Evolutionary conservation across 2,329 filamentous ascomycete species (phyloP).

Genomic region (Amylocarpus encephaloides): DNA sequence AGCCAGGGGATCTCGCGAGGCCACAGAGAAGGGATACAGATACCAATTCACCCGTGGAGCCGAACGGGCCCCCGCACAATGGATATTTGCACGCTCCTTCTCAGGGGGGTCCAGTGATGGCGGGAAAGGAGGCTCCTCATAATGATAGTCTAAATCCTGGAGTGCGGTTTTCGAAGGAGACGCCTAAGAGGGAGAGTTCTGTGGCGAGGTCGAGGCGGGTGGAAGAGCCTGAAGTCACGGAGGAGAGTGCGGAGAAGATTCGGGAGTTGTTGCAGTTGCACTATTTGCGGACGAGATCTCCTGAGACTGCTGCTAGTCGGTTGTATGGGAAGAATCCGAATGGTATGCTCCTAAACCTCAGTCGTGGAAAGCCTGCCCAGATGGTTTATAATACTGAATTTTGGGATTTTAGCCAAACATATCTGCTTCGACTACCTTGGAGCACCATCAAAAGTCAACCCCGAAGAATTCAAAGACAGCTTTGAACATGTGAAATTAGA

Average conservation of each 20-base stretch:
- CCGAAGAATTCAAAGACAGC: constrained; percentile 10
- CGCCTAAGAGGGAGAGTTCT: background rate
- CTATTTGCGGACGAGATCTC: constrained; percentile 21
- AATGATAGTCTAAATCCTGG: background rate
- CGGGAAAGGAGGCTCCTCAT: too few relatives aligned
- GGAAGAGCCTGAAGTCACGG: constrained; percentile 7
- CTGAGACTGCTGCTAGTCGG: constrained; percentile 23
- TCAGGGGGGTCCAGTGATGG: too few relatives aligned
- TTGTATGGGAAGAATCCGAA: constrained; percentile 21
- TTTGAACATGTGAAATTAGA: constrained; percentile 19
- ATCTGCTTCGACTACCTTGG: constrained; percentile 26
- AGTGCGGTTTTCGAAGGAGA: background rate
- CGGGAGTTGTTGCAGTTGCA: constrained; percentile 21
- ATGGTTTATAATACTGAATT: too few relatives aligned
- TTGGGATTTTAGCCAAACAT: constrained; percentile 5
- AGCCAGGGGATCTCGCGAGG: too few relatives aligned
- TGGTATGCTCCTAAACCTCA: constrained; percentile 11
- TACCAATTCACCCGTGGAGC: too few relatives aligned
- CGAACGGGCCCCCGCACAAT: background rate
- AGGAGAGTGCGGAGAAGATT: constrained; percentile 10
- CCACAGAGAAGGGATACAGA: too few relatives aligned
- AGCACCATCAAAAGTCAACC: constrained; percentile 8
- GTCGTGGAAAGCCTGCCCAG: background rate
- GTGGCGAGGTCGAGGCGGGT: background rate
- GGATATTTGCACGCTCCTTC: too few relatives aligned